phyloP scores from a whole-genome alignment of 148 eudicot genomes.

The Rhododendron ovatum region DNA sequence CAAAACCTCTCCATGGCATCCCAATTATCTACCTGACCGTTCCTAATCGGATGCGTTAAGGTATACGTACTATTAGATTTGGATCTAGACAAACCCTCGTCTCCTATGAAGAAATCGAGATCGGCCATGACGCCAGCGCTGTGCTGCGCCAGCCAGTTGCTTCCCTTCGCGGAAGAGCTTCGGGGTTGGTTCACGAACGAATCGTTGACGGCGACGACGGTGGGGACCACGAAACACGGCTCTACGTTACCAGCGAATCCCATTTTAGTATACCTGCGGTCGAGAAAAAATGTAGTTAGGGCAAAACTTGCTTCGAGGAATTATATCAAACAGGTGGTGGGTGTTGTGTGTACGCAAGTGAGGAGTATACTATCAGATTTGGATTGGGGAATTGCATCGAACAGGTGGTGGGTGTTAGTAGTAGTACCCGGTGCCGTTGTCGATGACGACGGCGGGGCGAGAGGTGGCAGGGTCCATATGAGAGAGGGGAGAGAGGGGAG shows the following conservation, averaged over 20 bases:
- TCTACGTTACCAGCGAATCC: conserved; percentile 97
- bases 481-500: conserved; percentile 15
- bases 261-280: conserved; percentile 91
- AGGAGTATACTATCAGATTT: too few species aligned
- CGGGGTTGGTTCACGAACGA: conserved; percentile 76
- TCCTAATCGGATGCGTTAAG: conserved; percentile 72
- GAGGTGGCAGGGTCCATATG: conserved; percentile 66
- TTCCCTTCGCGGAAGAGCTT: conserved; percentile 48
- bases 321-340: conserved; percentile 18
- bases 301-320: conserved; percentile 6
- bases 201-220: conserved; percentile 80
- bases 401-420: too few species aligned
- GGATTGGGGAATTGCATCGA: too few species aligned
- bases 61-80: conserved; percentile 72
- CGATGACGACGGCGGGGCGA: conserved; percentile 91
- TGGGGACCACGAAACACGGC: conserved; percentile 82
- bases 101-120: conserved; percentile 87
- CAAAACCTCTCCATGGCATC: conserved; percentile 98
- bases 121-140: conserved; percentile 99
- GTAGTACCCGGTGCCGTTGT: conserved; percentile 88
- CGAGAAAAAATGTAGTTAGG: background rate
- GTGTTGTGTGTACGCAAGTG: background rate
- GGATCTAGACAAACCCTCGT: conserved; percentile 77
- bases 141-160: conserved; percentile 74
- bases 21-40: conserved; percentile 93